Percentiles rank a stretch among this genome's conserved stretches.
These are phyloP conservation scores for Closterium sp. DNA, from an alignment of 139 green algal genomes.

Conservation along the genomic window DNA sequence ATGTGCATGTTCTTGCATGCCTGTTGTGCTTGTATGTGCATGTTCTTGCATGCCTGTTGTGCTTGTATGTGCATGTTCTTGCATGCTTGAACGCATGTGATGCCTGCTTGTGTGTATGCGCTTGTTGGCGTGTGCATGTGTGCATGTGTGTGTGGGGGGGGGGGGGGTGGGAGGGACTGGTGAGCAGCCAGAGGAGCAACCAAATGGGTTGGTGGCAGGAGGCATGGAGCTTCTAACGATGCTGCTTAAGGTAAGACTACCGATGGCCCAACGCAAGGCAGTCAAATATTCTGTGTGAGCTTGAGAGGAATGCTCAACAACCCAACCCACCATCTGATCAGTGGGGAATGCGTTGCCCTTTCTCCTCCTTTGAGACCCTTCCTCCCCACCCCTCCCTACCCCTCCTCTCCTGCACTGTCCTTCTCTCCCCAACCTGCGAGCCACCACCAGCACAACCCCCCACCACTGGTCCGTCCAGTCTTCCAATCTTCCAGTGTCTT, in stretches of 20 bases:
- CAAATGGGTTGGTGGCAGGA: slow-evolving; percentile 59
- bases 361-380: too few species aligned
- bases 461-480: not conserved
- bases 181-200: slow-evolving; percentile 28
- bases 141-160: slow-evolving; percentile 33
- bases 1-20: not conserved
- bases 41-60: not conserved
- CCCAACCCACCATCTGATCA: too few species aligned
- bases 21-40: too few species aligned
- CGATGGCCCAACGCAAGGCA: too few species aligned
- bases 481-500: too few species aligned
- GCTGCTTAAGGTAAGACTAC: slow-evolving; percentile 51
- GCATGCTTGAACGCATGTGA: not conserved
- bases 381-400: too few species aligned
- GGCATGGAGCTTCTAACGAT: slow-evolving; percentile 65
- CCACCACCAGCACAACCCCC: not conserved
- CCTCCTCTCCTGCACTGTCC: not conserved
- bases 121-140: not conserved
- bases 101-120: not conserved
- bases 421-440: not conserved
- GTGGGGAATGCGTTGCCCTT: too few species aligned
- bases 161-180: not conserved
- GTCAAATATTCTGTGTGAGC: too few species aligned
- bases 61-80: slow-evolving; percentile 33
- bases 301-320: too few species aligned